Evolutionary conservation across 2,329 filamentous ascomycete species (phyloP).

Genomic region (Torrubiellomyces zombiae): DNA sequence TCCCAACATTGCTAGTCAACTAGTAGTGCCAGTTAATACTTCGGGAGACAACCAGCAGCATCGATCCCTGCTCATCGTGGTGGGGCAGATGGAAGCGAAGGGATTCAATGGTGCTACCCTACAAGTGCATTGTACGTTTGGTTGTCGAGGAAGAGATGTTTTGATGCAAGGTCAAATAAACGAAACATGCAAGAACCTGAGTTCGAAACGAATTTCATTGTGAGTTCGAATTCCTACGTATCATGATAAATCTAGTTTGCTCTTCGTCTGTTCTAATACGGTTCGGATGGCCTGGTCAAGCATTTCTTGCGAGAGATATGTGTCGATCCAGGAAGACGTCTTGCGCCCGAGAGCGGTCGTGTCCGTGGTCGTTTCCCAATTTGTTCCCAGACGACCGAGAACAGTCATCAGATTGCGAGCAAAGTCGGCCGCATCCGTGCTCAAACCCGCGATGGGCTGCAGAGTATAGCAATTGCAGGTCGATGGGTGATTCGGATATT

Average conservation of each 20-base stretch:
- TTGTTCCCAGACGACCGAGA: constrained; percentile 42
- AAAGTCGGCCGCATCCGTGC: constrained; percentile 49
- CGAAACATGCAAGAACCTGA: neutral
- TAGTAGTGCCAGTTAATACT: too few species aligned
- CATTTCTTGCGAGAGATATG: constrained; percentile 28
- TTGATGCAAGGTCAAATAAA: too few species aligned
- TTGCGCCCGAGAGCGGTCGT: constrained; percentile 28
- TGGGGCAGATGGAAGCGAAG: too few species aligned
- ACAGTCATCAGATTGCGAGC: constrained; percentile 51
- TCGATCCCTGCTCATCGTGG: too few species aligned
- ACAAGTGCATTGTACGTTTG: too few species aligned
- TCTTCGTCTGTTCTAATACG: constrained; percentile 37
- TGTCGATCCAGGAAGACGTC: constrained; percentile 36
- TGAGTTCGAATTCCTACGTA: too few species aligned
- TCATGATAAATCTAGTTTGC: constrained; percentile 9
- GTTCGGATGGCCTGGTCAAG: constrained; percentile 38
- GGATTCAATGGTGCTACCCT: too few species aligned
- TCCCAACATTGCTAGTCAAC: too few species aligned
- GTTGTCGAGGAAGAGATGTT: too few species aligned
- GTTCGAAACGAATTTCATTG: too few species aligned
- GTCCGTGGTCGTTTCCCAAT: constrained; percentile 27
- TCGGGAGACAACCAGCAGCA: too few species aligned
- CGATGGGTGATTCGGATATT: constrained; percentile 42
- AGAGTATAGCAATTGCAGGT: constrained; percentile 57
- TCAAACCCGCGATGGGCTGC: constrained; percentile 51